Conservation (phyloP, 2,329 filamentous ascomycete species). For the Penicillium sclerotiorum region DNA sequence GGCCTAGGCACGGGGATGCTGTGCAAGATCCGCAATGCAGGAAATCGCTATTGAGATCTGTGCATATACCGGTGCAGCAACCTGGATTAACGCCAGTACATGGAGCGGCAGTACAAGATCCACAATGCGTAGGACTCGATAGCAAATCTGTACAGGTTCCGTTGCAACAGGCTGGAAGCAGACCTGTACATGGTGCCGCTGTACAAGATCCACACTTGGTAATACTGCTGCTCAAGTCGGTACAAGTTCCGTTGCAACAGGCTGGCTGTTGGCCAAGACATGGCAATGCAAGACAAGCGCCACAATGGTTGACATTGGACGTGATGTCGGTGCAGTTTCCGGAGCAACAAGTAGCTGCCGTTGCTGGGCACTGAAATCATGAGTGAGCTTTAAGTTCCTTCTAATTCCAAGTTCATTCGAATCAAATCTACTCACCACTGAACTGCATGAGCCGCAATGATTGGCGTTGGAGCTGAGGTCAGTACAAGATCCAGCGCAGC, state of each 20-base stretch:
- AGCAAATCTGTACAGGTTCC: constrained; percentile 15
- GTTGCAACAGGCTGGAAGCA: constrained; percentile 12
- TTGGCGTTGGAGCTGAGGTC: constrained; percentile 7
- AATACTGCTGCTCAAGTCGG: constrained; percentile 9
- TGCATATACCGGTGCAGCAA: constrained; percentile 11
- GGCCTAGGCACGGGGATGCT: constrained; percentile 3
- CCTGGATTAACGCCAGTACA: constrained; percentile 6
- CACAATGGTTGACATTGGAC: constrained; percentile 11
- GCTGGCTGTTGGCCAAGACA: constrained; percentile 8
- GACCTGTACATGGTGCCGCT: constrained; percentile 9
- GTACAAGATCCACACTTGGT: constrained; percentile 16
- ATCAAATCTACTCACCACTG: neutral
- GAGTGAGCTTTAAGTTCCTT: too few species aligned
- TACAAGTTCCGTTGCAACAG: constrained; percentile 12
- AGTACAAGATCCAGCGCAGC: constrained; percentile 11
- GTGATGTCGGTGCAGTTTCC: constrained; percentile 16
- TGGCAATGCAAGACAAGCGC: constrained; percentile 11
- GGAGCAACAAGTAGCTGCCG: constrained; percentile 15
- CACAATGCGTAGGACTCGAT: constrained; percentile 10
- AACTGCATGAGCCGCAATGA: constrained; percentile 10
- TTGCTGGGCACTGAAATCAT: constrained; percentile 7
- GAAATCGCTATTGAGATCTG: neutral
- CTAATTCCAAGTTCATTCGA: neutral
- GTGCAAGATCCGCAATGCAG: constrained; percentile 10
- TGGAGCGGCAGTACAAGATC: constrained; percentile 6